phyloP scores from a whole-genome alignment of 306 rosid species.

The Abrus pulchellus region DNA sequence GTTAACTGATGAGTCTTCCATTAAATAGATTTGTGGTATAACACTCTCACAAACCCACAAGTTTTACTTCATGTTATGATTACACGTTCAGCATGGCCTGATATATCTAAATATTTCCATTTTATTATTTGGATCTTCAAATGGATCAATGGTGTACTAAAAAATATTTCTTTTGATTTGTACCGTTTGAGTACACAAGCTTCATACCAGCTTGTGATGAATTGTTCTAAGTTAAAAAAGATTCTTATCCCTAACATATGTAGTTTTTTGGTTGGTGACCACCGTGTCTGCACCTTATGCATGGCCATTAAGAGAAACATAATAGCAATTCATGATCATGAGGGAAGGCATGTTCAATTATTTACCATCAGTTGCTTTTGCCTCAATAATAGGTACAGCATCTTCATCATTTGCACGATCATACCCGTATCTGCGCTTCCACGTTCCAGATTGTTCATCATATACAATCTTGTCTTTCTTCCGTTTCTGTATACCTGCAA shows the following conservation, averaged over 20 bases:
- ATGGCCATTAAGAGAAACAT: background rate
- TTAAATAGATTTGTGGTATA: background rate
- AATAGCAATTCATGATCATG: background rate
- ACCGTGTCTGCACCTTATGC: background rate
- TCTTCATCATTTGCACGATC: constrained; percentile 93
- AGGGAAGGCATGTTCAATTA: background rate
- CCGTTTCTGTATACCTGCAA: constrained; percentile 79
- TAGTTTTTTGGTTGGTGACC: background rate
- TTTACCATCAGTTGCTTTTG: constrained; percentile 87
- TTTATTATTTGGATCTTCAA: background rate
- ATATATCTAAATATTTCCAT: constrained; percentile 3
- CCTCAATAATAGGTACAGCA: constrained; percentile 86
- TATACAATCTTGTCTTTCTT: constrained; percentile 74
- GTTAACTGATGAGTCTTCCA: background rate
- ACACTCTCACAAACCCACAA: background rate
- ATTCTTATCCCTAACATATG: background rate
- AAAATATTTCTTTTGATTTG: background rate
- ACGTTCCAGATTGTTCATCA: constrained; percentile 77
- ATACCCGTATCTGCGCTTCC: constrained; percentile 90
- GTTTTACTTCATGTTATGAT: background rate
- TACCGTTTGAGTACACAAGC: background rate
- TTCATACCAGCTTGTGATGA: background rate
- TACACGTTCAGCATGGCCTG: background rate
- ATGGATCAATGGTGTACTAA: background rate
- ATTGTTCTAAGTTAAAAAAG: background rate